Percentiles rank a stretch among this genome's conserved stretches.
Conservation (phyloP, 139 green algal species). For the Haematococcus lacustris region DNA sequence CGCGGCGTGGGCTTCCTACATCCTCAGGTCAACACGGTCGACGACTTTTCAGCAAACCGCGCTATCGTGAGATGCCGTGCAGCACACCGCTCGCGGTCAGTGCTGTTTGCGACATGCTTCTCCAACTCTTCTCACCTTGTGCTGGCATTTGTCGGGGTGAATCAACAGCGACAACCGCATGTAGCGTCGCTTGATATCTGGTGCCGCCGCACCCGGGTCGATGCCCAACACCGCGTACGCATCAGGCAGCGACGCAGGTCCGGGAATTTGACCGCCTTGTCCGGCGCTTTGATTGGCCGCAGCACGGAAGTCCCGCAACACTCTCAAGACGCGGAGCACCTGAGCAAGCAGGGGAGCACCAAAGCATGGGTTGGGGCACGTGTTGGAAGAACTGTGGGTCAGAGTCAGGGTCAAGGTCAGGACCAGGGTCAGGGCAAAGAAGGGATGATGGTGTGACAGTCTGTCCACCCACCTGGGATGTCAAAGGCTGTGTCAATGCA, state of each 20-base stretch:
- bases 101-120: not conserved
- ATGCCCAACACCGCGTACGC: slow-evolving; percentile 66
- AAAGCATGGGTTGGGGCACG: too few relatives aligned
- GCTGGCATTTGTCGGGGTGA: slow-evolving; percentile 80
- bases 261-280: not conserved
- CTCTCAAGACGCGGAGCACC: slow-evolving; percentile 47
- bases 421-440: too few relatives aligned
- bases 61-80: not conserved
- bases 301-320: slow-evolving; percentile 20
- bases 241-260: slow-evolving; percentile 17
- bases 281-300: not conserved
- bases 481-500: too few relatives aligned
- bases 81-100: not conserved
- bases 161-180: slow-evolving; percentile 75
- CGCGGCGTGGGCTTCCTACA: slow-evolving; percentile 15
- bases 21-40: not conserved
- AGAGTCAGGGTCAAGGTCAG: too few relatives aligned
- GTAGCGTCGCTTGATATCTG: slow-evolving; percentile 68
- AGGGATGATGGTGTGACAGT: too few relatives aligned
- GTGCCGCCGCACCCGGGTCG: slow-evolving; percentile 8
- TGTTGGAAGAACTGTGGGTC: too few relatives aligned
- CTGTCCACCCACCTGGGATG: too few relatives aligned
- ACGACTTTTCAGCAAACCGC: not conserved
- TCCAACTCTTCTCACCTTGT: slow-evolving; percentile 20
- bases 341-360: slow-evolving; percentile 10